Base-by-base conservation (phyloP, 768 basidiomycete genomes). In the Lentinula guzmanii region DNA sequence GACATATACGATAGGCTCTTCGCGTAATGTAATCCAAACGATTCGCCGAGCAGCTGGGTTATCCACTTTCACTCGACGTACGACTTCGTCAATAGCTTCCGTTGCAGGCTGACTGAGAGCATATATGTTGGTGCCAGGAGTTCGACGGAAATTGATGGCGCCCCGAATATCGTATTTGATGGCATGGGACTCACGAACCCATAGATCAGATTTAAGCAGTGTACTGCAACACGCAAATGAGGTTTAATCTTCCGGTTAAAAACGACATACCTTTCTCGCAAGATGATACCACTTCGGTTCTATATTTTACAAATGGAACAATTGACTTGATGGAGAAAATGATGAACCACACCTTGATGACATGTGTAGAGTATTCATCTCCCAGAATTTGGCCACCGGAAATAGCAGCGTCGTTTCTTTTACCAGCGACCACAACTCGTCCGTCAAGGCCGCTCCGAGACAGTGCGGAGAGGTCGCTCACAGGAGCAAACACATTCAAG, bases 331-430 rank as follows among this genome's bases (percentile, higher is more conserved):
- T 50, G 16, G 42, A 54, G 9, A n/a, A 31, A 43, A 2, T 46
- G 21, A 8, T 54, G 28, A 21, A 58, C 50, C 79, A 33, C 61
- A 91, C 92, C 80, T 90, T 90, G 35, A 99, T 86, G 50, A 98
- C 93, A 70, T 95, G 92, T 45, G 92, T 90, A 2, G 93, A 93
- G 77, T 93, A 98, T 71, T 99, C 97, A 69, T 98, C 95, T 4
- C 94, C 96, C 1, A 95, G 77, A 48, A 97, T 84, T 69, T 89
- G 91, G 0, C 92, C 93, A 9, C 93, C 93, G 21, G 83, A 75
- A 61, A 87, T 90, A 37, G 83, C 87, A 10, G 87, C 82, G 66
- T 89, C 86, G 64, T 91, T 87, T 71, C 85, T 86, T 70, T 82
- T 84, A n/a, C 86, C 89, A 43, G 86, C 78, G 34, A 87, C 74